These are phyloP conservation scores for Hibiscus trionum DNA, from an alignment of 345 rosid species.

Conservation along the genomic window DNA sequence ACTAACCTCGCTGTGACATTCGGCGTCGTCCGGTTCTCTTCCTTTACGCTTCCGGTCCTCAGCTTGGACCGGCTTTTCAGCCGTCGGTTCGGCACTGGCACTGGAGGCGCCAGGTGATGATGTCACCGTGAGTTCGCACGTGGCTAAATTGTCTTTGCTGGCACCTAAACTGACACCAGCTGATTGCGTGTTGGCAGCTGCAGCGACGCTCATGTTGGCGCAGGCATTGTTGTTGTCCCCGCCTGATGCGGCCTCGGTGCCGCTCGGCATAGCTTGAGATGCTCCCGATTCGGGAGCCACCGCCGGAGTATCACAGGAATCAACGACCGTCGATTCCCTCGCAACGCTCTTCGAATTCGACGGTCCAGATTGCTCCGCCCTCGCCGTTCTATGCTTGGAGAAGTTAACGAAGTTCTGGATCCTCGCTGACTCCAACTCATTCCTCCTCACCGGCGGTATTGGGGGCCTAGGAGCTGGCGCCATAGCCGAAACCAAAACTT, in stretches of 20 bases:
- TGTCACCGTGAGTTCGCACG: conserved; percentile 39
- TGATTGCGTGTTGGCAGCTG: conserved; percentile 21
- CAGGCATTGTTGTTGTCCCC: conserved; percentile 22
- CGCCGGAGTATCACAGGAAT: conserved; percentile 49
- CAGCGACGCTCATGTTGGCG: conserved; percentile 24
- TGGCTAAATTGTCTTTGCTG: conserved; percentile 20
- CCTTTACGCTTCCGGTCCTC: conserved; percentile 70
- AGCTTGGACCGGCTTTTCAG: conserved; percentile 26
- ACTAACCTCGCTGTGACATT: conserved; percentile 65
- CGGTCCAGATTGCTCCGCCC: conserved; percentile 36
- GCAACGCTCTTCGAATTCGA: conserved; percentile 33
- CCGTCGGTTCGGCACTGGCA: conserved; percentile 26
- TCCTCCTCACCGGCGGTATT: conserved; percentile 34
- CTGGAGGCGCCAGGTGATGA: conserved; percentile 53
- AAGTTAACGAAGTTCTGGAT: conserved; percentile 54
- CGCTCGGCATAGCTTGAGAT: conserved; percentile 26
- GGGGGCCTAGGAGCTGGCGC: conserved; percentile 38
- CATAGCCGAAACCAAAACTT: conserved; percentile 1
- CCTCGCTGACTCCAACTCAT: conserved; percentile 17
- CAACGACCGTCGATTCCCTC: conserved; percentile 56
- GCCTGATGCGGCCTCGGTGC: conserved; percentile 20
- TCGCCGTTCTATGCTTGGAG: conserved; percentile 35
- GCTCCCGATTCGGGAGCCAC: conserved; percentile 26
- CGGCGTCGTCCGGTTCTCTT: conserved; percentile 43
- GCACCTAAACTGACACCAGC: conserved; percentile 14